Evolutionary conservation across 306 rosid genomes (phyloP).

Genomic region (Macrotyloma uniflorum): DNA sequence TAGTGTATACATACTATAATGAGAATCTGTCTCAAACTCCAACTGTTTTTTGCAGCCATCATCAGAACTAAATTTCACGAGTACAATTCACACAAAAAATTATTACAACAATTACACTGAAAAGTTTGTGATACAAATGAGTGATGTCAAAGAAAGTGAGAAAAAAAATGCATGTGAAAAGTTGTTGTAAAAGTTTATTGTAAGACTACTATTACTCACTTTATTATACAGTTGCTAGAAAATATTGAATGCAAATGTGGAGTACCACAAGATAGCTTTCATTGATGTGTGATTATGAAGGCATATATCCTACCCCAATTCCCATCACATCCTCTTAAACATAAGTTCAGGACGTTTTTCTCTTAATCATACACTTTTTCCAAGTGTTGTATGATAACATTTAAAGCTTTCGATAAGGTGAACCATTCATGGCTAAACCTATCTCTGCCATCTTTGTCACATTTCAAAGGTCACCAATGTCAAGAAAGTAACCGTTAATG

Average conservation of each 20-base stretch:
- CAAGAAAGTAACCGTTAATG: slow-evolving; percentile 1
- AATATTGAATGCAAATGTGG: not conserved
- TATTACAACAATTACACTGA: not conserved
- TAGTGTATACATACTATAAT: not conserved
- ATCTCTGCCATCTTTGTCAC: slow-evolving; percentile 32
- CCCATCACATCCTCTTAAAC: slow-evolving; percentile 6
- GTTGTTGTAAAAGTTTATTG: not conserved
- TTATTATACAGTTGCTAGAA: not conserved
- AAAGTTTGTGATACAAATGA: not conserved
- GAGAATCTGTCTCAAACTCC: not conserved
- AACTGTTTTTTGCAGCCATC: too few relatives aligned
- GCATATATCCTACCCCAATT: not conserved
- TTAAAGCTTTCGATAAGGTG: slow-evolving; percentile 4
- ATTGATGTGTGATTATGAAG: not conserved
- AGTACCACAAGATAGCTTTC: not conserved
- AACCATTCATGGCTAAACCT: slow-evolving; percentile 25
- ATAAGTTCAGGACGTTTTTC: not conserved
- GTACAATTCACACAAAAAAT: not conserved
- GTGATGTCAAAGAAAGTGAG: not conserved
- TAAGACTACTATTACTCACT: not conserved
- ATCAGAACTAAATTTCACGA: not conserved
- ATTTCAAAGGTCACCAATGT: slow-evolving; percentile 28
- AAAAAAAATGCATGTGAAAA: not conserved
- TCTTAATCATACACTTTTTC: slow-evolving; percentile 24
- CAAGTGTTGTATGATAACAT: not conserved